phyloP scores from a whole-genome alignment of 202 grass and related monocot genomes.

The Saccharum hybrid region DNA sequence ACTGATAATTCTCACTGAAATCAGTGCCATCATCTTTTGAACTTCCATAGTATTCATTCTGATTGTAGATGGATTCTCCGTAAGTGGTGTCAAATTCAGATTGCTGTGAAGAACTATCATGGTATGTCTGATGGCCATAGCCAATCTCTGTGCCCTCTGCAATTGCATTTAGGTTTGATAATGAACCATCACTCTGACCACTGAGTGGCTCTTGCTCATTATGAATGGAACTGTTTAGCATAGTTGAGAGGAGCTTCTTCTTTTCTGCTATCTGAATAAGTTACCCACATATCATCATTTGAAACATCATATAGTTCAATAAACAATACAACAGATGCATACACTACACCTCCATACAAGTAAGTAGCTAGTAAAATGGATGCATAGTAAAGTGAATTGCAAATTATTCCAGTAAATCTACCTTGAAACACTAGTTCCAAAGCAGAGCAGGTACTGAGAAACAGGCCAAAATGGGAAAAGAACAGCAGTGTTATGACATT shows the following conservation, averaged over 20 bases:
- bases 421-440: slow-evolving; percentile 4
- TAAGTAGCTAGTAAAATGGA: slow-evolving; percentile 19
- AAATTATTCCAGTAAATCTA: slow-evolving; percentile 16
- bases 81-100: slow-evolving; percentile 41
- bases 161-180: slow-evolving; percentile 20
- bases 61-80: slow-evolving; percentile 42
- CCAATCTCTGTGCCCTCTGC: no score
- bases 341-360: slow-evolving; percentile 16
- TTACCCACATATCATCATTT: slow-evolving; percentile 53
- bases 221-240: slow-evolving; percentile 59
- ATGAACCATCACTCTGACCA: slow-evolving; percentile 46
- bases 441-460: neutral
- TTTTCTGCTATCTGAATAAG: slow-evolving; percentile 82
- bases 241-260: slow-evolving; percentile 69
- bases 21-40: slow-evolving; percentile 39
- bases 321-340: slow-evolving; percentile 41
- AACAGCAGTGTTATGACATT: neutral
- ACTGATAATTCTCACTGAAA: slow-evolving; percentile 33
- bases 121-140: slow-evolving; percentile 25
- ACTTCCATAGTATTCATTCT: slow-evolving; percentile 42
- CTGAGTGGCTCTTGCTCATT: slow-evolving; percentile 49
- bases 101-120: slow-evolving; percentile 39
- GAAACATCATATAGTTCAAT: slow-evolving; percentile 35
- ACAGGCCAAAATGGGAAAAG: neutral
- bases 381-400: neutral